Conservation (phyloP, 2,329 filamentous ascomycete species). For the Verticillium zaregamsianum region DNA sequence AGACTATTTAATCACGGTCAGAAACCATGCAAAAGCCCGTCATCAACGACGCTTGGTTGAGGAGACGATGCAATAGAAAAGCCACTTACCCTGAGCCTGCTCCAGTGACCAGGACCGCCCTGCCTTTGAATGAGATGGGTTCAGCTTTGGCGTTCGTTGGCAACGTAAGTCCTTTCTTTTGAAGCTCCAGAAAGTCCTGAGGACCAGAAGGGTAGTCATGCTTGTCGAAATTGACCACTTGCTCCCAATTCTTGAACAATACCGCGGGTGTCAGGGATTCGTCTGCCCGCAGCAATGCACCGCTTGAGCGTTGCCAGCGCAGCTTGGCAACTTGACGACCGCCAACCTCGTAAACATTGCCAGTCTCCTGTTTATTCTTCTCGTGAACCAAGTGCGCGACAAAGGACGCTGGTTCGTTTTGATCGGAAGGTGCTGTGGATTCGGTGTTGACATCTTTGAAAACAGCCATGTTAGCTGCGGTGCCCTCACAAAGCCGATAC, state of each 20-base stretch:
- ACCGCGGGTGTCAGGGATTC: slow-evolving; percentile 83
- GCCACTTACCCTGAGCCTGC: slow-evolving; percentile 67
- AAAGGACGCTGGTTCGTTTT: slow-evolving; percentile 91
- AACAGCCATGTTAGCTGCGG: slow-evolving; percentile 81
- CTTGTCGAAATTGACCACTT: slow-evolving; percentile 80
- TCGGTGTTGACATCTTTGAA: slow-evolving; percentile 92
- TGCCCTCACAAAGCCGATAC: slow-evolving; percentile 14
- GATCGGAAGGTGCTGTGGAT: slow-evolving; percentile 75
- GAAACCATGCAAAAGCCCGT: too few relatives aligned
- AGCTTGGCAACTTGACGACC: slow-evolving; percentile 91
- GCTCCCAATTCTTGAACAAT: slow-evolving; percentile 83
- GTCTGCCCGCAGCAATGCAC: slow-evolving; percentile 86
- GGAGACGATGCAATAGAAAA: not conserved
- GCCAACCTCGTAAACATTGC: slow-evolving; percentile 88
- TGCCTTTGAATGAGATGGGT: slow-evolving; percentile 75
- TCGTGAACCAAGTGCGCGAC: slow-evolving; percentile 86
- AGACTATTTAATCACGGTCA: slow-evolving; percentile 48
- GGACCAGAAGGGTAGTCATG: slow-evolving; percentile 79
- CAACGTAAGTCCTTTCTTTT: slow-evolving; percentile 79
- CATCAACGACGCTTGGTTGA: not conserved
- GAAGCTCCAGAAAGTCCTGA: slow-evolving; percentile 81
- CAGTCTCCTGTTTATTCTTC: slow-evolving; percentile 76
- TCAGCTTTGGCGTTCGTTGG: slow-evolving; percentile 67
- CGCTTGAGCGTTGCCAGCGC: slow-evolving; percentile 89
- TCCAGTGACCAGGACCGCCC: slow-evolving; percentile 83